These are phyloP conservation scores for Zychaea mexicana DNA, from an alignment of 371 early-diverging fungal genomes.

Conservation along the genomic window DNA sequence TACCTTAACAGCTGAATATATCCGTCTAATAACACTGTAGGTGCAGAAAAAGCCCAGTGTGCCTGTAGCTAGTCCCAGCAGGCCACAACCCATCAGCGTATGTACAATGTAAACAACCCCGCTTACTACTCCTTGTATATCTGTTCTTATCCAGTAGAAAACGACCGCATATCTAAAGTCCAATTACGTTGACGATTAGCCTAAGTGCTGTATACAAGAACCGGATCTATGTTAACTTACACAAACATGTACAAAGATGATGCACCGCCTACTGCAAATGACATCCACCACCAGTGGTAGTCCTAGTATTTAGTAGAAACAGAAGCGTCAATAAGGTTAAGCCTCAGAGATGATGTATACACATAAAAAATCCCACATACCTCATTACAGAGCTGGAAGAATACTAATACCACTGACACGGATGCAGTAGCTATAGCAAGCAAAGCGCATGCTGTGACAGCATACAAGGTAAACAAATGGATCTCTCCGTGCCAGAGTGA, in stretches of 20 bases:
- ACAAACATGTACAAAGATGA: constrained; percentile 35
- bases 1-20: constrained; percentile 50
- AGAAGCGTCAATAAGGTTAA: too few species aligned
- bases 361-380: constrained; percentile 11
- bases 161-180: constrained; percentile 44
- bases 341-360: neutral
- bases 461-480: constrained; percentile 20
- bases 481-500: constrained; percentile 37
- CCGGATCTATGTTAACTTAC: constrained; percentile 23
- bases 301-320: constrained; percentile 26
- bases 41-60: constrained; percentile 42
- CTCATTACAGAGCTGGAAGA: constrained; percentile 48
- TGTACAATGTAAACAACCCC: constrained; percentile 30
- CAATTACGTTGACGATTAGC: too few species aligned
- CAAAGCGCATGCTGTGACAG: constrained; percentile 16
- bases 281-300: constrained; percentile 57
- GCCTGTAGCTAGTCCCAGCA: constrained; percentile 40
- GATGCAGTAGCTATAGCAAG: constrained; percentile 22
- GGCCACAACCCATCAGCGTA: constrained; percentile 31
- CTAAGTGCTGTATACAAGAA: too few species aligned
- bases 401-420: constrained; percentile 37
- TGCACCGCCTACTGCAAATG: constrained; percentile 35
- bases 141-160: constrained; percentile 27
- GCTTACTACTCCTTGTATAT: constrained; percentile 28
- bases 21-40: constrained; percentile 33